A percentile compares a stretch with the other conserved stretches of the same genome.
These are phyloP conservation scores for Phytophthora capsici DNA, from an alignment of 352 stramenopile species.

Conservation along the genomic window DNA sequence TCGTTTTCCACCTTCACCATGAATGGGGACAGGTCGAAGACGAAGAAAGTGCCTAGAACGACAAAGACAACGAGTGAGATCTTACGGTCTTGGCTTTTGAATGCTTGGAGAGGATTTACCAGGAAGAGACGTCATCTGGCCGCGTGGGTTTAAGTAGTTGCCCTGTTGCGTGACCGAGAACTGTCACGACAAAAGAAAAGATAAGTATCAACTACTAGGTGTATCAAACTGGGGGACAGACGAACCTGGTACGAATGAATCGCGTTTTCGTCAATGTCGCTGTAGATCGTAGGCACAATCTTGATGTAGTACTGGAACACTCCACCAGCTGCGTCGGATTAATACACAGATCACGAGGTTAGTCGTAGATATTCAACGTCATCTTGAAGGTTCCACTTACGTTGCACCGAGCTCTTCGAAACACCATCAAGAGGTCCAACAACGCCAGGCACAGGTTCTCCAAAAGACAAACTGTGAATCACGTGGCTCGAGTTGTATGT, in stretches of 20 bases:
- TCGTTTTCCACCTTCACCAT: constrained; percentile 89
- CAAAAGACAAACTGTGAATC: constrained; percentile 83
- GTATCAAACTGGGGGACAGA: neutral
- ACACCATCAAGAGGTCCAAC: constrained; percentile 62
- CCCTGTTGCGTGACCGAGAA: constrained; percentile 87
- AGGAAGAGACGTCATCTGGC: constrained; percentile 75
- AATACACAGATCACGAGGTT: constrained; percentile 2
- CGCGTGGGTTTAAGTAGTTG: constrained; percentile 72
- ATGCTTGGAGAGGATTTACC: constrained; percentile 36
- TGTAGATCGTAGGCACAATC: constrained; percentile 88
- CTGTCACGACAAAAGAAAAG: constrained; percentile 31
- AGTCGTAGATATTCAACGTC: neutral
- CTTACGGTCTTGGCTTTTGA: no score
- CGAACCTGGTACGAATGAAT: constrained; percentile 77
- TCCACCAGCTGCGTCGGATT: constrained; percentile 53
- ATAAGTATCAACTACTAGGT: constrained; percentile 4
- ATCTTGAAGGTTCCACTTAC: constrained; percentile 33
- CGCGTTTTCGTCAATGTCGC: constrained; percentile 62
- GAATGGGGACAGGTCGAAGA: constrained; percentile 87
- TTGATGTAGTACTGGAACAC: constrained; percentile 92
- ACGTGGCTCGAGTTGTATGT: constrained; percentile 84
- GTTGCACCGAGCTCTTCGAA: constrained; percentile 49
- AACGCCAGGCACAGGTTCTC: constrained; percentile 50
- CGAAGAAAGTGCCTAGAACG: constrained; percentile 77
- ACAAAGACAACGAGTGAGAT: neutral